Evolutionary conservation across 2,329 filamentous ascomycete species (phyloP).

Genomic region (Aspergillus pseudonomiae): DNA sequence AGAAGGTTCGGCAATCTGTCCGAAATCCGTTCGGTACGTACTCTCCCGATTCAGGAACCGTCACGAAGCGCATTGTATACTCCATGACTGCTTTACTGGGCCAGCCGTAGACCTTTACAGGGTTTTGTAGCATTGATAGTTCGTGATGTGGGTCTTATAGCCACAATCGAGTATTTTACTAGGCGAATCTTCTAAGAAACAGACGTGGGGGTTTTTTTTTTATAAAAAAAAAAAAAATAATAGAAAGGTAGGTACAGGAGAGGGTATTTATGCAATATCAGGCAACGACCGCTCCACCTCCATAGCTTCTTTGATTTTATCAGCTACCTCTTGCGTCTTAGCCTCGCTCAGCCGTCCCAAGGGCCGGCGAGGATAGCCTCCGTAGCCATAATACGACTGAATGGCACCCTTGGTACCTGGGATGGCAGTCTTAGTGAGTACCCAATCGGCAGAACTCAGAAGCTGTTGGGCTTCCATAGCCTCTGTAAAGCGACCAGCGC

Average conservation of each 20-base stretch:
- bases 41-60: neutral
- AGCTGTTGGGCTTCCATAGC: conserved; percentile 75
- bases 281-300: conserved; percentile 38
- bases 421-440: conserved; percentile 79
- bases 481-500: conserved; percentile 73
- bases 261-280: conserved; percentile 36
- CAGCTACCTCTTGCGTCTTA: conserved; percentile 34
- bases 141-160: neutral
- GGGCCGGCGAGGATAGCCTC: conserved; percentile 74
- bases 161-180: neutral
- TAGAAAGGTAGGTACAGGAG: neutral
- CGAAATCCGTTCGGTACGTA: neutral
- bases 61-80: no score
- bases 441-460: conserved; percentile 79
- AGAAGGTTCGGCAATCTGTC: neutral
- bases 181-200: neutral
- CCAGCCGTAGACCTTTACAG: neutral
- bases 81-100: neutral
- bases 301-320: conserved; percentile 40
- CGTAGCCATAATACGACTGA: conserved; percentile 81
- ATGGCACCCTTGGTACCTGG: conserved; percentile 85
- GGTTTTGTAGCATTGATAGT: neutral
- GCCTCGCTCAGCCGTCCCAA: conserved; percentile 36
- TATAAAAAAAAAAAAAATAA: neutral
- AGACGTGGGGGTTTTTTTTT: neutral